Percentiles rank a stretch among this genome's conserved stretches.
These are phyloP conservation scores for Boletus subluridellus DNA, from an alignment of 1,284 basidiomycete species.

Conservation along the genomic window DNA sequence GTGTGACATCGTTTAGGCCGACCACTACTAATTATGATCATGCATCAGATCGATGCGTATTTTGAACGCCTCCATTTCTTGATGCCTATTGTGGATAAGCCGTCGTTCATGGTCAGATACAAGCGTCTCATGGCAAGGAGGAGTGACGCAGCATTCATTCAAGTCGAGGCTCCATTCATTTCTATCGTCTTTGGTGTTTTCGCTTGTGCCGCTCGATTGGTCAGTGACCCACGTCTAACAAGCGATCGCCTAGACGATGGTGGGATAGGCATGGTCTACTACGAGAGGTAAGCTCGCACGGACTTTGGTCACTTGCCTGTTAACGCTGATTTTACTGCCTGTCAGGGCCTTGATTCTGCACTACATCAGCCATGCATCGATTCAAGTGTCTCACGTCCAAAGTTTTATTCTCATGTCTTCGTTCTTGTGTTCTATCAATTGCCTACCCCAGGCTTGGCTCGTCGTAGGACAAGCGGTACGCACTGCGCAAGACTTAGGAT, in stretches of 20 bases:
- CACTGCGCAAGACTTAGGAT: constrained; percentile 81
- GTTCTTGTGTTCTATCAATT: constrained; percentile 86
- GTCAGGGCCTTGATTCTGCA: constrained; percentile 78
- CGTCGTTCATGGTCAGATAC: constrained; percentile 72
- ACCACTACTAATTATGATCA: constrained; percentile 23
- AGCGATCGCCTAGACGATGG: constrained; percentile 64
- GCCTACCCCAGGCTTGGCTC: constrained; percentile 87
- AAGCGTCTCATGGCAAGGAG: constrained; percentile 68
- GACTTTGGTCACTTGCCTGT: neutral
- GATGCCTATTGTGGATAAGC: constrained; percentile 81
- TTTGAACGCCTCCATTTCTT: constrained; percentile 82
- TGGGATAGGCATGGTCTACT: constrained; percentile 82
- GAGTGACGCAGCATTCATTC: constrained; percentile 49
- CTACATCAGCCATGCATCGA: constrained; percentile 81
- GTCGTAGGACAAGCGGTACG: constrained; percentile 84
- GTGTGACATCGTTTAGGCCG: constrained; percentile 8
- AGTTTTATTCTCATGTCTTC: constrained; percentile 84
- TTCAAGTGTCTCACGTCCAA: constrained; percentile 81
- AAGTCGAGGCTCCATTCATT: constrained; percentile 67
- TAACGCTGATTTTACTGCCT: constrained; percentile 10
- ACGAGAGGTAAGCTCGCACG: constrained; percentile 62
- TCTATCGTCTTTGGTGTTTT: constrained; percentile 80
- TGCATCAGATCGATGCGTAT: constrained; percentile 71
- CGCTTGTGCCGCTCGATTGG: constrained; percentile 73
- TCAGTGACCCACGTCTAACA: constrained; percentile 67